These are phyloP conservation scores for Echites panduratus DNA, from an alignment of 257 asterid genomes.

Conservation along the genomic window DNA sequence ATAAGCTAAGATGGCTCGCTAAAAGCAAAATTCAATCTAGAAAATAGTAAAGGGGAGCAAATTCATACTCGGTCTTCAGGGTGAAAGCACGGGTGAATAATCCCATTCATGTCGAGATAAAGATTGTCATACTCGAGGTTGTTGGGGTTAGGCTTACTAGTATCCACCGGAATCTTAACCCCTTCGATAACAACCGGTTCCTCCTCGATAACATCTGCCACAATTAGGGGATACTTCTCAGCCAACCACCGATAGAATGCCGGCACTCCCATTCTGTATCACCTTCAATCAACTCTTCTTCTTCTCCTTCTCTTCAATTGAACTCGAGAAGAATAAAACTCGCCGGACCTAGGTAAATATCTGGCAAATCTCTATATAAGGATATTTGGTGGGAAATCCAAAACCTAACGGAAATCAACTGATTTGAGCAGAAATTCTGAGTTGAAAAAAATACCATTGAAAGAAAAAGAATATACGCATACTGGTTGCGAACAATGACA, in stretches of 20 bases:
- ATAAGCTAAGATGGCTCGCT: not conserved
- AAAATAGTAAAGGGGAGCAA: not conserved
- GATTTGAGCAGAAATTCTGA: not conserved
- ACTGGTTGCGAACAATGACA: not conserved
- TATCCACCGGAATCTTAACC: constrained; percentile 75
- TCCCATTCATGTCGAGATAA: constrained; percentile 92
- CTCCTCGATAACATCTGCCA: constrained; percentile 80
- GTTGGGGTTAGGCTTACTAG: constrained; percentile 90
- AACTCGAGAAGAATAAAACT: not conserved
- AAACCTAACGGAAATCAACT: not conserved
- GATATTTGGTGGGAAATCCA: not conserved
- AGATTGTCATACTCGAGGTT: constrained; percentile 71
- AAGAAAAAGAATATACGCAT: constrained; percentile 14
- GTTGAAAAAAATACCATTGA: not conserved
- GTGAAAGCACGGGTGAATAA: constrained; percentile 93
- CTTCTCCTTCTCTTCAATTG: not conserved
- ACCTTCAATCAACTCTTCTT: constrained; percentile 4
- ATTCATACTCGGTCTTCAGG: constrained; percentile 87
- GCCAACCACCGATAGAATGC: constrained; percentile 98
- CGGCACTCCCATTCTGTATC: constrained; percentile 77
- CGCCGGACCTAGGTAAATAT: not conserved
- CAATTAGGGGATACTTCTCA: constrained; percentile 93
- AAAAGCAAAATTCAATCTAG: not conserved
- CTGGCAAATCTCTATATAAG: not conserved
- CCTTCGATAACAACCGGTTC: constrained; percentile 72